phyloP scores from a whole-genome alignment of 1,284 basidiomycete genomes.

The Rhodotorula glutinis region DNA sequence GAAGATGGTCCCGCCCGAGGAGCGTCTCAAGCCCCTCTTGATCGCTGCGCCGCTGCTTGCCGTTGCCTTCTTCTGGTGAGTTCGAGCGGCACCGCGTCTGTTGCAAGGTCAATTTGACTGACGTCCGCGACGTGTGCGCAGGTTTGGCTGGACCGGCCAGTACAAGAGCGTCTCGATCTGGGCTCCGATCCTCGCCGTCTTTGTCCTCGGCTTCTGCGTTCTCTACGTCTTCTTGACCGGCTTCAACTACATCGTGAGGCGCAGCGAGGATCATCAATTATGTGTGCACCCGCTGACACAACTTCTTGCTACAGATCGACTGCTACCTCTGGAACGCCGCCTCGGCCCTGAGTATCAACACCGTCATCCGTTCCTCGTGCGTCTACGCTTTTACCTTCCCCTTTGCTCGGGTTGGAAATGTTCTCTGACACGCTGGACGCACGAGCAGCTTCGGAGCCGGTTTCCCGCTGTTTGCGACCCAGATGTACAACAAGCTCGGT shows the following conservation, averaged over 20 bases:
- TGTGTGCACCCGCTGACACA: background rate
- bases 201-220: conserved; percentile 28
- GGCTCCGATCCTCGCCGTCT: conserved; percentile 33
- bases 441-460: conserved; percentile 29
- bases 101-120: no score
- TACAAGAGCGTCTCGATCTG: conserved; percentile 32
- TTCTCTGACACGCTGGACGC: no score
- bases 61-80: conserved; percentile 49
- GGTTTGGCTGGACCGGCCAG: conserved; percentile 44
- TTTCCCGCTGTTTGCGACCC: conserved; percentile 45
- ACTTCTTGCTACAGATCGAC: conserved; percentile 15
- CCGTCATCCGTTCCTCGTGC: background rate
- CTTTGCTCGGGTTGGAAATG: no score
- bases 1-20: conserved; percentile 44
- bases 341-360: conserved; percentile 1
- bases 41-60: conserved; percentile 47
- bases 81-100: background rate
- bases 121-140: no score
- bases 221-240: conserved; percentile 46
- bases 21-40: conserved; percentile 41
- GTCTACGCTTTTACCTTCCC: background rate
- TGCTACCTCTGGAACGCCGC: conserved; percentile 21
- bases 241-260: conserved; percentile 31
- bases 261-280: no score
- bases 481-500: conserved; percentile 55